Evolutionary conservation across 2,329 filamentous ascomycete species (phyloP), one percentile per base, ranked within the genome.

Genomic region (Nemania diffusa): DNA sequence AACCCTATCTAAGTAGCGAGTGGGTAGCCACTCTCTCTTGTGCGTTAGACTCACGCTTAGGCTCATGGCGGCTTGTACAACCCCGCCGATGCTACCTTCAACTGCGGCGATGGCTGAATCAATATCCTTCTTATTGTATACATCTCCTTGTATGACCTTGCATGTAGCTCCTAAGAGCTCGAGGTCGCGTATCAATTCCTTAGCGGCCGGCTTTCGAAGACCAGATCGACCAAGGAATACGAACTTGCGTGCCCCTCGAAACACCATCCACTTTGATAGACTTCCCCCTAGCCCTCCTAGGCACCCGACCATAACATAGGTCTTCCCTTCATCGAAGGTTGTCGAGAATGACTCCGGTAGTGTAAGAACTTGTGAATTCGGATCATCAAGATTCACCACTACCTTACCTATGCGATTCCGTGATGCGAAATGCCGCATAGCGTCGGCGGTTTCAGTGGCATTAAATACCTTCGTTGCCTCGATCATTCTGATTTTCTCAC

Each of bases 281-380:
- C 78, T 78, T 11, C 77, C 71, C 0, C 79, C 78, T 0, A 81
- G 67, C 1, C 78, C 78, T 11, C 79, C 79, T 0, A 76, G 67
- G 44, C 71, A 72, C 0, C 73, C 73, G 0, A 74, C 26, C 0
- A 74, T 59, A 1, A 74, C 58, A 53, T 75, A 73, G 1, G 59
- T 40, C 32, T 70, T 71, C 15, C 44, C 17, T 5, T 58, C 50
- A 29, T 71, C 59, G 37, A 73, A 59, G 1, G 60, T 11, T 0
- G 60, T 67, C 2, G 5, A 13, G 32, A 70, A 72, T 11, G 4
- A n/a, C n/a, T n/a, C 58, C 56, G 20, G 61, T 5, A 24, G 11
- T 8, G 2, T 11, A 7, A 27, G 5, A 13, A 29, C 9, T 13
- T 17, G 20, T 29, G 17, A 17, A 15, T 52, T n/a, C 17, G 24